Evolutionary conservation across 1,284 basidiomycete species (phyloP).

Genomic region (Boletus sp.): DNA sequence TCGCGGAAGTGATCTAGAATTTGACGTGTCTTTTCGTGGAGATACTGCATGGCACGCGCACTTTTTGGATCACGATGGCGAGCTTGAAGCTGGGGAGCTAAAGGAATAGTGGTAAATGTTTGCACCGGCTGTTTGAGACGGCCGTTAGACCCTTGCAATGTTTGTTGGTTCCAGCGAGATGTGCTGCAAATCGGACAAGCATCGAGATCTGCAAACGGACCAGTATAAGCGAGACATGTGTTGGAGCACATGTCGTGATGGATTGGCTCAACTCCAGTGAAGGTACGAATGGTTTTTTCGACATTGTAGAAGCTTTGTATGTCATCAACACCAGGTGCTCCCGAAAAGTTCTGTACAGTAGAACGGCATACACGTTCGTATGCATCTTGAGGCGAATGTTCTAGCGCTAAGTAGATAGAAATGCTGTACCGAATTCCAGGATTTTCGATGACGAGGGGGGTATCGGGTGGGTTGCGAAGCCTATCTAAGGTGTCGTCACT

Average conservation of each 20-base stretch:
- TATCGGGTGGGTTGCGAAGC: too few relatives aligned
- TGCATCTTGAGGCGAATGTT: conserved; percentile 3
- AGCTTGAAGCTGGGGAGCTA: conserved; percentile 8
- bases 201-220: background rate
- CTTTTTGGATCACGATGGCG: background rate
- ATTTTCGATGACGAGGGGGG: too few relatives aligned
- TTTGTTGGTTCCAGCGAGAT: background rate
- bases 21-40: background rate
- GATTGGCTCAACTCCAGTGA: background rate
- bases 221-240: conserved; percentile 3
- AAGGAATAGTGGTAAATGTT: conserved; percentile 7
- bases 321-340: background rate
- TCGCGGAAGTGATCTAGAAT: background rate
- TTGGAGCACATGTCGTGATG: conserved; percentile 12
- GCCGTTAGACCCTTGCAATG: too few relatives aligned
- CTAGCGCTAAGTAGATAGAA: conserved; percentile 2
- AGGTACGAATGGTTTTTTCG: background rate
- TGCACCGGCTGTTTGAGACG: background rate
- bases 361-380: conserved; percentile 8
- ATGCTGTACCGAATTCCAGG: background rate
- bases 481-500: too few relatives aligned
- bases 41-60: background rate
- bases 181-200: background rate
- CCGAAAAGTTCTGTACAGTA: background rate
- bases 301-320: conserved; percentile 3